A percentile compares a stretch with the other conserved stretches of the same genome.
Conservation (phyloP, 139 green algal species). For the Chlamydomonas sp. region DNA sequence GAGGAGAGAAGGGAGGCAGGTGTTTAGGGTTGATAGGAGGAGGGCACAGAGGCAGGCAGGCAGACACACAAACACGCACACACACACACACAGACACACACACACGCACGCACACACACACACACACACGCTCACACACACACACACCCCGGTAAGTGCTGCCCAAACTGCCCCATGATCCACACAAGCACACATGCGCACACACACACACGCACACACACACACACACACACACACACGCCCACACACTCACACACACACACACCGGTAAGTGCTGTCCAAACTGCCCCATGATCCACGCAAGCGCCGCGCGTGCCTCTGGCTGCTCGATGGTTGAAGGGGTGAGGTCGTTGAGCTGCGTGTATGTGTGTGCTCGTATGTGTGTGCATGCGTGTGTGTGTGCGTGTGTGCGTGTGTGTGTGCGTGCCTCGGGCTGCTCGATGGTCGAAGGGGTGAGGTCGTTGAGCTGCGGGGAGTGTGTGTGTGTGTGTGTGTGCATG, state of each 20-base stretch:
- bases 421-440: background rate
- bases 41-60: too few relatives aligned
- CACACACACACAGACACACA: background rate
- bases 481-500: background rate
- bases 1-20: too few relatives aligned
- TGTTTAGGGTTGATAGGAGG: too few relatives aligned
- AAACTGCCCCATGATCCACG: slow-evolving; percentile 91
- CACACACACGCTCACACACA: background rate
- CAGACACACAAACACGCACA: background rate
- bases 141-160: slow-evolving; percentile 51
- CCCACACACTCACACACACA: background rate
- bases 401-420: background rate
- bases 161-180: slow-evolving; percentile 84
- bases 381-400: background rate
- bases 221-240: background rate
- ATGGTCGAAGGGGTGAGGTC: too few relatives aligned
- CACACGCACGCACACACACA: background rate
- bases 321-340: slow-evolving; percentile 47
- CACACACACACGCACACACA: background rate
- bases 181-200: background rate
- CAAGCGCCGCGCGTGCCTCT: slow-evolving; percentile 66
- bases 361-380: background rate
- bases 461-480: background rate
- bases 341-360: slow-evolving; percentile 22
- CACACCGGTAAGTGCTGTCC: slow-evolving; percentile 60